Conservation (phyloP, 352 stramenopile species). For the Thalassiosira mediterranea region DNA sequence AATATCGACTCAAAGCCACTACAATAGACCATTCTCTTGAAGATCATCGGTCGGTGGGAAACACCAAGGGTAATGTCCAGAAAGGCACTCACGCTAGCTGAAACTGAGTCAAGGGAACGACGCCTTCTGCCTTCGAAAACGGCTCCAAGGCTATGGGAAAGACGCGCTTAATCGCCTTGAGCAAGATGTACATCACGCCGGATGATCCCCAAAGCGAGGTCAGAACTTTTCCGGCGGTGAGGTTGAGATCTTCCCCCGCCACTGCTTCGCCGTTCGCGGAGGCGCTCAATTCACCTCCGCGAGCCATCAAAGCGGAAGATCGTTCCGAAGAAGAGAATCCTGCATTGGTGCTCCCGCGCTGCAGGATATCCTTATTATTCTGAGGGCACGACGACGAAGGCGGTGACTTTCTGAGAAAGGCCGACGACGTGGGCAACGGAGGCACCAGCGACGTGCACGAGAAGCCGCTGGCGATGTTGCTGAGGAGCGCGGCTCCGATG, state of each 20-base stretch:
- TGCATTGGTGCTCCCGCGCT: background rate
- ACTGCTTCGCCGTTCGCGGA: background rate
- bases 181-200: constrained; percentile 84
- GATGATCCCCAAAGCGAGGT: constrained; percentile 78
- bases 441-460: constrained; percentile 21
- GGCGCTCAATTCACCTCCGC: constrained; percentile 19
- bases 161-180: constrained; percentile 85
- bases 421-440: background rate
- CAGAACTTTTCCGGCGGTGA: constrained; percentile 36
- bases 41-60: no score
- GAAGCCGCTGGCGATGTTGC: constrained; percentile 42
- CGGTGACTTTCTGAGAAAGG: constrained; percentile 1
- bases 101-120: constrained; percentile 60
- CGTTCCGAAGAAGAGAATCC: no score
- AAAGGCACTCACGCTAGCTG: no score
- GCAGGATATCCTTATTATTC: background rate
- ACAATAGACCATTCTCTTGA: no score
- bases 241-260: constrained; percentile 46
- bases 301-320: constrained; percentile 16
- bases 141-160: constrained; percentile 87
- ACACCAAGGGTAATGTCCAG: no score
- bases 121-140: constrained; percentile 55
- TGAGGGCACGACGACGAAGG: background rate
- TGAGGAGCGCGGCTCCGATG: constrained; percentile 37
- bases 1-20: no score